Percentiles rank a stretch among this genome's conserved stretches.
These are phyloP conservation scores for Pseudisothecium myosuroides DNA, from an alignment of 225 moss, liverwort and hornwort genomes.

Conservation along the genomic window DNA sequence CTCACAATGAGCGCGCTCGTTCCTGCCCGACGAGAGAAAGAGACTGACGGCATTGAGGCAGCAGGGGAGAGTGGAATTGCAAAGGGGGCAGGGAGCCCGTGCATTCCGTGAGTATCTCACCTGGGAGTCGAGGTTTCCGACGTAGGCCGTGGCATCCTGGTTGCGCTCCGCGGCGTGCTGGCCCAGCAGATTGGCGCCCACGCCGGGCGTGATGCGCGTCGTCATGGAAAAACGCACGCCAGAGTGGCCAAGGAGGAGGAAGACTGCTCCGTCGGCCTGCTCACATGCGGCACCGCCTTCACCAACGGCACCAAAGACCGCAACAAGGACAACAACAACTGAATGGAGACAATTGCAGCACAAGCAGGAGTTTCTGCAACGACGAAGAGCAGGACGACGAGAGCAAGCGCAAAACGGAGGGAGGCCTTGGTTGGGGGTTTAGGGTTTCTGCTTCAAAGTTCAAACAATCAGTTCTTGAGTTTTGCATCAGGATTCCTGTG, in stretches of 20 bases:
- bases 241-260: neutral
- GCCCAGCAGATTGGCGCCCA: slow-evolving; percentile 94
- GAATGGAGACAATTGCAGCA: neutral
- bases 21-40: neutral
- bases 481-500: neutral
- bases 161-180: slow-evolving; percentile 99
- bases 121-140: slow-evolving; percentile 96
- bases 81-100: neutral
- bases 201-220: slow-evolving; percentile 98
- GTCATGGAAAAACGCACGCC: slow-evolving; percentile 44
- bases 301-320: neutral
- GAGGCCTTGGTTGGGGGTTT: neutral
- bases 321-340: neutral
- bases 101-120: neutral
- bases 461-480: too few species aligned
- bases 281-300: neutral
- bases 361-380: neutral
- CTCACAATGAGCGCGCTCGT: neutral
- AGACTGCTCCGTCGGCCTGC: neutral
- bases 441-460: too few species aligned
- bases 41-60: neutral
- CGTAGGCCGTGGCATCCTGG: slow-evolving; percentile 99
- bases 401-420: neutral
- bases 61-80: neutral
- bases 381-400: neutral